These are phyloP conservation scores for Thalassiosira ordinaria DNA, from an alignment of 352 stramenopile genomes.

Conservation along the genomic window DNA sequence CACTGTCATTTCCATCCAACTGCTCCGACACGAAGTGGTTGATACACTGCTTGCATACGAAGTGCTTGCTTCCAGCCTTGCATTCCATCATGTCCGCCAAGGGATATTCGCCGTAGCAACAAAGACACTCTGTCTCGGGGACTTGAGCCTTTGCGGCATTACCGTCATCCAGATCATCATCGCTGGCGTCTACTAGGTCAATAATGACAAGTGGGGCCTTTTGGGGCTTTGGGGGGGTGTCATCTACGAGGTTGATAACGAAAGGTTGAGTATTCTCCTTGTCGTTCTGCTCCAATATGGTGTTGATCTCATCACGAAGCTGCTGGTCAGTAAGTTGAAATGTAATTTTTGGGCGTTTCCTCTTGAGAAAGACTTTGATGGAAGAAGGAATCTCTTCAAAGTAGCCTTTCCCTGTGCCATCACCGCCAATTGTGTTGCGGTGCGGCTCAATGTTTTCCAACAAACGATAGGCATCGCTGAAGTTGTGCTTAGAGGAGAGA, in stretches of 20 bases:
- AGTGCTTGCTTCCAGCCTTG: slow-evolving; percentile 7
- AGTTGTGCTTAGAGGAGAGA: not conserved
- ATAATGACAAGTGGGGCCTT: too few relatives aligned
- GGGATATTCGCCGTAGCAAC: slow-evolving; percentile 29
- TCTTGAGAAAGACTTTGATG: slow-evolving; percentile 12
- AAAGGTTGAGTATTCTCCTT: not conserved
- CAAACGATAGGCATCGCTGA: slow-evolving; percentile 9
- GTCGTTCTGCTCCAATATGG: slow-evolving; percentile 2
- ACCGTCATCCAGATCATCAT: not conserved
- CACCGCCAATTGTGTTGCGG: not conserved
- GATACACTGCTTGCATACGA: slow-evolving; percentile 41
- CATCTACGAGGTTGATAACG: too few relatives aligned
- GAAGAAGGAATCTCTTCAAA: slow-evolving; percentile 14
- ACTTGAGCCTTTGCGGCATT: not conserved
- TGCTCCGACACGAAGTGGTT: slow-evolving; percentile 36
- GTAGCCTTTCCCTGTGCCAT: slow-evolving; percentile 18
- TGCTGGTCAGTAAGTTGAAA: slow-evolving; percentile 7
- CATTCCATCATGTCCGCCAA: slow-evolving; percentile 17
- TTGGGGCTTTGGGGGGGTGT: too few relatives aligned
- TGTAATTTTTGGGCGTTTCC: slow-evolving; percentile 1
- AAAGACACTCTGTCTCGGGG: slow-evolving; percentile 18
- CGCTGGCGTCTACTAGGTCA: not conserved
- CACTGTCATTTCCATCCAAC: slow-evolving; percentile 33
- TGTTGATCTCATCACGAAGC: slow-evolving; percentile 16
- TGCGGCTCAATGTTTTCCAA: not conserved